Evolutionary conservation across 2,329 filamentous ascomycete genomes (phyloP), one percentile per base, ranked within the genome.

Genomic region (Fusarium chuoi): DNA sequence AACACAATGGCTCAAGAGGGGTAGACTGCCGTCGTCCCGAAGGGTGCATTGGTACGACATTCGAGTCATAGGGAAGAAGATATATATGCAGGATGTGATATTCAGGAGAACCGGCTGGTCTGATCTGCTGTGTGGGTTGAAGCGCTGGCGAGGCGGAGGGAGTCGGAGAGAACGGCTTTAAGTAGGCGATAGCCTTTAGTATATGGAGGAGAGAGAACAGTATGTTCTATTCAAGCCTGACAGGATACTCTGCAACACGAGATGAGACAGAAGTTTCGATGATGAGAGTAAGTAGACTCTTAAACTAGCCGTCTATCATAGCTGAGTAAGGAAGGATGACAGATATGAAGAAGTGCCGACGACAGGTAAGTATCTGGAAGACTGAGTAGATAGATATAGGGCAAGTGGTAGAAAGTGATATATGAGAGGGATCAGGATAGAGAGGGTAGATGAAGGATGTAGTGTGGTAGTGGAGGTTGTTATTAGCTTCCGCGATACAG

Each of bases 21-120:
- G 56, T 30, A 74, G 64, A 65, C 62, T 75, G 69, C 73, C 70
- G 74, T 77, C 70, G 44, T 78, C 77, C 74, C 77, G 74, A 71
- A 77, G 49, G 48, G 75, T 77, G 64, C 75, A 76, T 76, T 77
- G 77, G 77, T 78, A 78, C 74, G 74, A 78, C 75, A 65, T 65
- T 57, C 70, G 68, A 75, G 75, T 75, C 77, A 78, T 78, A 63
- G 46, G 56, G 48, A 59, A 52, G 60, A 22, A 62, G 42, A 33
- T 64, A 57, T 68, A 68, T 69, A 69, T 48, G 64, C 44, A 49
- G 41, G 46, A 55, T 41, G 51, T 48, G 54, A 64, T 61, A 58
- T 48, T 46, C 48, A 61, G 39, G 18, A 56, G 42, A 51, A 48
- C 42, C 42, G 59, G 48, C 63, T 63, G 63, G 24, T 68, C 26